Base-by-base conservation (phyloP, 2,329 filamentous ascomycete species). In the Xylariaceae sp. region DNA sequence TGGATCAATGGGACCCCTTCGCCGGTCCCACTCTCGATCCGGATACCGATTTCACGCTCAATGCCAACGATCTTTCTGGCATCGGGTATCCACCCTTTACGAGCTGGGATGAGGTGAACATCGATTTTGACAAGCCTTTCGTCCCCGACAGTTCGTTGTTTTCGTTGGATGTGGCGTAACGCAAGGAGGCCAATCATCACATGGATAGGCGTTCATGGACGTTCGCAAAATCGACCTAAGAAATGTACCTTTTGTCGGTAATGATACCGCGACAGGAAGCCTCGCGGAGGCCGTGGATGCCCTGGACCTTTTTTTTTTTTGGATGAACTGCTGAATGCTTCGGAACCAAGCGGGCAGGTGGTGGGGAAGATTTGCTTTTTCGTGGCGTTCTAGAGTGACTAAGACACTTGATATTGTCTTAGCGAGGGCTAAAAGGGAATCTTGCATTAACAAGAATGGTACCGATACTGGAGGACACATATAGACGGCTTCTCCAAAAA, bases 111-210 rank as follows among this genome's bases (percentile, higher is more conserved):
- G 70, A 77, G n/a, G 54, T 72, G 26, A 54, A 65, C 3, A 53
- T 59, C 1, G 69, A 74, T 51, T 74, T 76, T 46, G 62, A 62
- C 36, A 76, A 78, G 55, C 67, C 71, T 1, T 74, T 76, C 45
- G 53, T 65, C 46, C 60, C 80, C 38, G 74, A 79, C 43, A 65
- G 65, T 31, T 60, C 57, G 5, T 45, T 69, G 11, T 73, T 65
- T 51, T 62, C 59, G 16, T 53, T 71, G 50, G 62, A 67, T n/a
- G n/a, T n/a, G n/a, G n/a, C 43, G 57, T 48, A 49, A 48, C 58
- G 55, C 42, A 21, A 43, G 18, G n/a, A 21, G 18, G 12, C 29
- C 33, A 24, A 7, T 24, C 11, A 24, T 11, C 7, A 24, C 11
- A 24, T 24, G 21, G 21, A 24, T 6, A 11, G 11, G 21, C 21